These are phyloP conservation scores for Endogone sp. DNA, from an alignment of 192 early-diverging fungal genomes.

Conservation along the genomic window DNA sequence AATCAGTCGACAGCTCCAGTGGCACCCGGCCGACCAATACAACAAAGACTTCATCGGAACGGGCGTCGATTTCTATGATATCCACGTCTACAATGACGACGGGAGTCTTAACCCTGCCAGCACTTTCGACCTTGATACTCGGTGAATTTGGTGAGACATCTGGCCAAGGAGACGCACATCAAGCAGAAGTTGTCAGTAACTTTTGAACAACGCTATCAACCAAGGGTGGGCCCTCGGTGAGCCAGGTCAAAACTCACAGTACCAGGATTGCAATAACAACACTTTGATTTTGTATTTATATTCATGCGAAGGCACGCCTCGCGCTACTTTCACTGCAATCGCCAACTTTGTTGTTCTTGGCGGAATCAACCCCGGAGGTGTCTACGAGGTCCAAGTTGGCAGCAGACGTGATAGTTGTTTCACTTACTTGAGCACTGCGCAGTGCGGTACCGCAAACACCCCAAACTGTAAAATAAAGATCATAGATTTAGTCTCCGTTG, in stretches of 20 bases:
- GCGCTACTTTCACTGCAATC: background rate
- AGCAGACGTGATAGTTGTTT: too few species aligned
- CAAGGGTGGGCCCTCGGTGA: background rate
- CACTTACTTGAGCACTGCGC: too few species aligned
- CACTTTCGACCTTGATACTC: conserved; percentile 1
- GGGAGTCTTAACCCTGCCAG: background rate
- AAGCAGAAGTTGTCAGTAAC: background rate
- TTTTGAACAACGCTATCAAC: background rate
- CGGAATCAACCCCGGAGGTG: too few species aligned
- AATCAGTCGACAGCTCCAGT: background rate
- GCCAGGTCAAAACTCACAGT: background rate
- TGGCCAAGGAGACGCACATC: background rate
- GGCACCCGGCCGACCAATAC: background rate
- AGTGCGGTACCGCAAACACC: too few species aligned
- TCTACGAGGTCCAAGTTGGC: too few species aligned
- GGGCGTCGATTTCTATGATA: conserved; percentile 4
- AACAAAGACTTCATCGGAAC: conserved; percentile 1
- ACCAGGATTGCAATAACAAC: background rate
- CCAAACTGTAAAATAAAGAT: too few species aligned
- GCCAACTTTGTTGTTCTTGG: too few species aligned
- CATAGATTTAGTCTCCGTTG: too few species aligned
- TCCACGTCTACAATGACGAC: conserved; percentile 7
- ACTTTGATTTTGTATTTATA: background rate
- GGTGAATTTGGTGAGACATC: background rate
- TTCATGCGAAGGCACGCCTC: background rate